Percentiles rank a stretch among this genome's conserved stretches.
These are phyloP conservation scores for Vitis hybrid DNA, from an alignment of 177 flowering plant genomes.

Conservation along the genomic window DNA sequence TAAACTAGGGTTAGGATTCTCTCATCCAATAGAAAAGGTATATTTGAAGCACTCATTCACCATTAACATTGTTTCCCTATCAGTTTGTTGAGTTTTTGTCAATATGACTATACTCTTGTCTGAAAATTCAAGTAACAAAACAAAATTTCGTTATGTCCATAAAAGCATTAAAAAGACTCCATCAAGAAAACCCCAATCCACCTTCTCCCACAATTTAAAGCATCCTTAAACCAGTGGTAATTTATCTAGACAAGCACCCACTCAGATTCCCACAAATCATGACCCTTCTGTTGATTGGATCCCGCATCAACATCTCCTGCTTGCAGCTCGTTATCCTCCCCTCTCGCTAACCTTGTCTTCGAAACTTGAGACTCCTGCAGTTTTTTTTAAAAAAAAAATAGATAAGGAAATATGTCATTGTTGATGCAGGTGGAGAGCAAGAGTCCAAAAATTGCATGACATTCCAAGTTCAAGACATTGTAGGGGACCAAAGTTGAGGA, in stretches of 20 bases:
- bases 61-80: no score
- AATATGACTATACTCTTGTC: no score
- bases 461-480: neutral
- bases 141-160: no score
- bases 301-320: neutral
- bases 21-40: no score
- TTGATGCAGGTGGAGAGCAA: neutral
- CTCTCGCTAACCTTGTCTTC: neutral
- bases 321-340: neutral
- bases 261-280: constrained; percentile 8
- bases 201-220: no score
- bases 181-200: no score
- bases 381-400: neutral
- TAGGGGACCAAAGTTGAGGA: neutral
- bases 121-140: no score
- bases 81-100: no score
- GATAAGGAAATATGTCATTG: neutral
- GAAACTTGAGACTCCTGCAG: neutral
- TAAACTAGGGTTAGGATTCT: no score
- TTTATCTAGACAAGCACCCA: constrained; percentile 15
- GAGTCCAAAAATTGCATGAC: neutral
- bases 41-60: no score
- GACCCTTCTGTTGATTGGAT: neutral
- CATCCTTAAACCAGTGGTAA: neutral
- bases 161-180: no score